A percentile compares a stretch with the other conserved stretches of the same genome.
phyloP scores from a whole-genome alignment of 75 land plant species.

The Sequoiadendron giganteum region DNA sequence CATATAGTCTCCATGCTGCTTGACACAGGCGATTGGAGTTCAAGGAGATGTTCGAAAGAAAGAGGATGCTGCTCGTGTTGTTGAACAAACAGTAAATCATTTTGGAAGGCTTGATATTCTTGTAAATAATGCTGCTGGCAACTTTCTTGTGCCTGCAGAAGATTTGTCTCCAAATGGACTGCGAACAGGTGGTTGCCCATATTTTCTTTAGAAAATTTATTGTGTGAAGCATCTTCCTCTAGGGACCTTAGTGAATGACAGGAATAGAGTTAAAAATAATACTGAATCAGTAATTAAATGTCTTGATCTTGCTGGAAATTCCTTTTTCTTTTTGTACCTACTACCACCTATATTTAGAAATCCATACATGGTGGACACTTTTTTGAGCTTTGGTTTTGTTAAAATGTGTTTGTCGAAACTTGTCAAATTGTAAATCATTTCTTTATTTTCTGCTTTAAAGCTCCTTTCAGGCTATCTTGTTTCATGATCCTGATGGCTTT shows the following conservation, averaged over 20 bases:
- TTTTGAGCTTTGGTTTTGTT: not conserved
- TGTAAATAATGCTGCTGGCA: conserved; percentile 99
- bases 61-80: conserved; percentile 82
- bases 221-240: not conserved
- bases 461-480: not conserved
- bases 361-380: not conserved
- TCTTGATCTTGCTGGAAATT: not conserved
- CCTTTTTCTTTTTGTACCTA: not conserved
- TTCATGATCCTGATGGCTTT: not conserved
- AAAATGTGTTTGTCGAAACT: not conserved
- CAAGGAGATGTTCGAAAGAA: conserved; percentile 92
- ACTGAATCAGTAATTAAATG: not conserved
- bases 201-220: not conserved
- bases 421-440: not conserved
- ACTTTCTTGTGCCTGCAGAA: conserved; percentile 92
- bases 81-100: conserved; percentile 69
- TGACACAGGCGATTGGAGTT: conserved; percentile 77
- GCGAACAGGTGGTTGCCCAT: conserved; percentile 64
- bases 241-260: not conserved
- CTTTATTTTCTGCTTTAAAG: not conserved
- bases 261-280: not conserved
- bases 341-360: not conserved
- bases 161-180: conserved; percentile 98
- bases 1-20: not conserved
- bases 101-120: conserved; percentile 96